Base-by-base conservation (phyloP, 1,284 basidiomycete genomes). In the Anthracocystis setariae region DNA sequence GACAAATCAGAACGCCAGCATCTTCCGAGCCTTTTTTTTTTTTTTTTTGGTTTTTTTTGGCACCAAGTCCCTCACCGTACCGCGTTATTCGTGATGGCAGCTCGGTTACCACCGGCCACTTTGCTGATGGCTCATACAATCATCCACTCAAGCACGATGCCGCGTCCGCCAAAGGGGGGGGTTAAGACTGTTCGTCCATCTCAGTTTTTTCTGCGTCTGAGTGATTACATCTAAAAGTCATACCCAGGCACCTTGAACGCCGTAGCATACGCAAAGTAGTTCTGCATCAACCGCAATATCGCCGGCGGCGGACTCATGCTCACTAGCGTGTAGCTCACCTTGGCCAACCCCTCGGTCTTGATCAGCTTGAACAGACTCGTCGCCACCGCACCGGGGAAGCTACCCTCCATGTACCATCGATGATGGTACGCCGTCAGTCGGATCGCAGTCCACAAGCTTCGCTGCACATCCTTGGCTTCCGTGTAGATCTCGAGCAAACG, bases 401-500 rank as follows among this genome's bases (percentile, higher is more conserved):
- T 62, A 13, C 74, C 78, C 60, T 85, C 84, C 77, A 80, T 78
- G 72, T 85, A 85, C 84, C 84, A 85, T 39, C 88, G 81, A 73
- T 88, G 87, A 82, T 95, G 91, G 85, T 98, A 98, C 20, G 93
- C 93, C 25, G 93, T 92, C 51, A 98, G 88, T 42, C 93, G 88
- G 68, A 97, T 92, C 1, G 92, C 94, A 1, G 92, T 92, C 84
- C 95, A 94, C 66, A 98, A 87, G 45, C 90, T 90, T 38, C 93
- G 86, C 79, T 91, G 91, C 47, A 98, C 89, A 81, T 98, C 95
- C 1, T 92, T 90, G 76, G 96, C 93, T 12, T 93, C 93, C 5
- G 93, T 90, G 78, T 97, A 98, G 86, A 91, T 92, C 84, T 98
- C 94, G 84, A 99, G 87, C 52, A 98, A 84, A 82, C 93, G 93